Evolutionary conservation across 108 stramenopile genomes (phyloP).

Genomic region (Schizochytrium sp.): DNA sequence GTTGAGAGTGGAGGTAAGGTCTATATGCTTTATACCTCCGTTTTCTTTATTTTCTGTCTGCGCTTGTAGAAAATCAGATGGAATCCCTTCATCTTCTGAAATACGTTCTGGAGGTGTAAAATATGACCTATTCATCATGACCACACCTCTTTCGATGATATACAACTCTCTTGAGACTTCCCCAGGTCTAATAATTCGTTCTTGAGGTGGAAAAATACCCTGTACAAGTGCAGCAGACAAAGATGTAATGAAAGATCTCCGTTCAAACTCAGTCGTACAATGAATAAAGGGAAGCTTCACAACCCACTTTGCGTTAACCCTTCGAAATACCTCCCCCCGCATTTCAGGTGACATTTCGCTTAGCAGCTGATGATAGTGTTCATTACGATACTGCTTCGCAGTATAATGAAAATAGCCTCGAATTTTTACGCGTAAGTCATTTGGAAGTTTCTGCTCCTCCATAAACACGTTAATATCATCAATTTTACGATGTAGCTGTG

Average conservation of each 20-base stretch:
- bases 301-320: slow-evolving; percentile 21
- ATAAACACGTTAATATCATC: slow-evolving; percentile 52
- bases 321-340: slow-evolving; percentile 32
- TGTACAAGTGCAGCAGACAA: neutral
- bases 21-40: neutral
- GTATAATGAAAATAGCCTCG: slow-evolving; percentile 50
- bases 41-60: neutral
- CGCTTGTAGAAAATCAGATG: neutral
- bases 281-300: slow-evolving; percentile 20
- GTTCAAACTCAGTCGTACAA: slow-evolving; percentile 15
- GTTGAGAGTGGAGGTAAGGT: neutral
- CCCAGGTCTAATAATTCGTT: slow-evolving; percentile 17
- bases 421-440: neutral
- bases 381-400: neutral
- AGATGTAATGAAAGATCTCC: slow-evolving; percentile 18
- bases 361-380: slow-evolving; percentile 8
- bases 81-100: neutral
- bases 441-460: slow-evolving; percentile 55
- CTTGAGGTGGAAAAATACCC: slow-evolving; percentile 30
- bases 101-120: slow-evolving; percentile 1
- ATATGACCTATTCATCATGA: slow-evolving; percentile 49
- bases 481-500: slow-evolving; percentile 47
- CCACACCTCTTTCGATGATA: slow-evolving; percentile 44
- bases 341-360: slow-evolving; percentile 46
- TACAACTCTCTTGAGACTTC: neutral